phyloP scores from a whole-genome alignment of 2,329 filamentous ascomycete genomes.

The Curvularia lunata region DNA sequence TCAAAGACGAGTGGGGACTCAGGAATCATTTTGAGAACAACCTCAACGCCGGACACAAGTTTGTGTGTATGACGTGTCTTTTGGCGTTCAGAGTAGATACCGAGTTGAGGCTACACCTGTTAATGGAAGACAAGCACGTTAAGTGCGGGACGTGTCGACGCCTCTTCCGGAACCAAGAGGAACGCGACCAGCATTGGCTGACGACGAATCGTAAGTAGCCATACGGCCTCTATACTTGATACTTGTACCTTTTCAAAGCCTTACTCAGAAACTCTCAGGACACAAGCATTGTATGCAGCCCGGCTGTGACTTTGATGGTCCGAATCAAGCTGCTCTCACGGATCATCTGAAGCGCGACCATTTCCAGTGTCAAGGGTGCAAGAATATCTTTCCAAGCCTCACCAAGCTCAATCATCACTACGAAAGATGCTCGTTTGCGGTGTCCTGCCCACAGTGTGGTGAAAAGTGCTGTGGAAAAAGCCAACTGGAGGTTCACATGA shows the following conservation, averaged over 20 bases:
- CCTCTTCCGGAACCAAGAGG: constrained; percentile 37
- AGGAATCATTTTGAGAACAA: constrained; percentile 47
- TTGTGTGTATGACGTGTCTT: constrained; percentile 38
- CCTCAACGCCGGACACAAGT: constrained; percentile 35
- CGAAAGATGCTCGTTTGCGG: constrained; percentile 26
- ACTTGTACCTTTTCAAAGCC: no score
- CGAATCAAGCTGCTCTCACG: constrained; percentile 22
- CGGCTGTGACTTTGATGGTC: constrained; percentile 42
- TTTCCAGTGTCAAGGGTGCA: constrained; percentile 42
- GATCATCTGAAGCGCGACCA: constrained; percentile 39
- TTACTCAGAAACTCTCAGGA: constrained; percentile 16
- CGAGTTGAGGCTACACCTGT: constrained; percentile 35
- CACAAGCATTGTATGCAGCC: constrained; percentile 44
- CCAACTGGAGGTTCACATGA: constrained; percentile 28
- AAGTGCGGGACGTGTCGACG: constrained; percentile 39
- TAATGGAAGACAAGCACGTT: constrained; percentile 36
- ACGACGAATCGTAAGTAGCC: constrained; percentile 32
- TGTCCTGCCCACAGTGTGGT: constrained; percentile 31
- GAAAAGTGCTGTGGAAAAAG: constrained; percentile 26
- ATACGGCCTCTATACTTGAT: background rate
- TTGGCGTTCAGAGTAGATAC: constrained; percentile 30
- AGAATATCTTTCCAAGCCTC: constrained; percentile 33
- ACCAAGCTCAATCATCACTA: constrained; percentile 38
- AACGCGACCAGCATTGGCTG: constrained; percentile 44
- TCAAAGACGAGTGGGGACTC: constrained; percentile 41